Percentiles rank a stretch among this genome's conserved stretches.
Conservation (phyloP, 2,329 filamentous ascomycete genomes). For the Corniculantispora saksenae region DNA sequence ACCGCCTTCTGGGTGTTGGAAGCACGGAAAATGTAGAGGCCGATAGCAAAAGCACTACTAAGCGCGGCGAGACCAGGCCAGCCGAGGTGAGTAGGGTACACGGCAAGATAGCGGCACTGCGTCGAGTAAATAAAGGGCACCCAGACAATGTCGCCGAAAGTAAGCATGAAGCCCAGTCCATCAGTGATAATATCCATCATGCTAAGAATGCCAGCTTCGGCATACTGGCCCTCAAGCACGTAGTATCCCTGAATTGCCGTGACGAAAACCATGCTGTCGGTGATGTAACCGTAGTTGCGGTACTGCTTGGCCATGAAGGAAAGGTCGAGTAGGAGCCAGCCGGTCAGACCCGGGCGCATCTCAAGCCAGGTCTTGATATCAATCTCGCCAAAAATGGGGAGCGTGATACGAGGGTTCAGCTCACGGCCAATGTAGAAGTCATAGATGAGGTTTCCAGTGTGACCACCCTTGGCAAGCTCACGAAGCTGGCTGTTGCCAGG, state of each 20-base stretch:
- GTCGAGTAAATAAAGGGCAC: slow-evolving; percentile 84
- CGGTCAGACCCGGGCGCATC: slow-evolving; percentile 81
- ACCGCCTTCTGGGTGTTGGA: slow-evolving; percentile 89
- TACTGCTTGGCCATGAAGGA: slow-evolving; percentile 86
- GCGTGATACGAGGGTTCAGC: slow-evolving; percentile 77
- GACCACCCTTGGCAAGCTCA: slow-evolving; percentile 76
- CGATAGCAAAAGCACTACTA: slow-evolving; percentile 63
- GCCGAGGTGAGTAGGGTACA: slow-evolving; percentile 76
- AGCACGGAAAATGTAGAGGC: slow-evolving; percentile 83
- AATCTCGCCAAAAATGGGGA: slow-evolving; percentile 77
- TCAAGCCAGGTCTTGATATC: slow-evolving; percentile 89
- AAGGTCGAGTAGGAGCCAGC: slow-evolving; percentile 80
- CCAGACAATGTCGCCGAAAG: slow-evolving; percentile 89
- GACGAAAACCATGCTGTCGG: slow-evolving; percentile 79
- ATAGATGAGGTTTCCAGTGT: slow-evolving; percentile 80
- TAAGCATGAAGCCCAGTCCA: slow-evolving; percentile 89
- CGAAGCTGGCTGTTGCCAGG: slow-evolving; percentile 67
- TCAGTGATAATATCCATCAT: slow-evolving; percentile 92
- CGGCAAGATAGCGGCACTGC: slow-evolving; percentile 78
- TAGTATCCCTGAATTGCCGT: slow-evolving; percentile 76
- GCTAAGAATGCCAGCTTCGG: slow-evolving; percentile 81
- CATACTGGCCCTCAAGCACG: slow-evolving; percentile 78
- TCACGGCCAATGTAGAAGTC: slow-evolving; percentile 97
- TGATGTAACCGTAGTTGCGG: slow-evolving; percentile 74
- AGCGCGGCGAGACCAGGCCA: slow-evolving; percentile 63